Conservation (phyloP, 2,329 filamentous ascomycete species). For the Cryphonectria parasitica region DNA sequence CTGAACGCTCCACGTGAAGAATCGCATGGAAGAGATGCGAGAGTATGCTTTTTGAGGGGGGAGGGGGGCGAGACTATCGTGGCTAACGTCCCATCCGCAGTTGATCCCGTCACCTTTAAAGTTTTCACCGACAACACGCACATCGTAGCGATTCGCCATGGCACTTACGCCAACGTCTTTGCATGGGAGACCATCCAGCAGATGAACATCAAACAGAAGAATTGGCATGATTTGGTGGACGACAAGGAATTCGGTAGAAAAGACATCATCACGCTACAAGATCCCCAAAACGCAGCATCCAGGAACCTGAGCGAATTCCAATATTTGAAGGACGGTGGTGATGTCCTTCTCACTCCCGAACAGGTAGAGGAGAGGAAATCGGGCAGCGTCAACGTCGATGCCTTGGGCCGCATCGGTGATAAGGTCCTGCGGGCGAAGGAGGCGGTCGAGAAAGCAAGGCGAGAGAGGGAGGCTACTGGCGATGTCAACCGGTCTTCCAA, state of each 20-base stretch:
- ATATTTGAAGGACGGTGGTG: conserved; percentile 80
- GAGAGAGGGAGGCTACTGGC: conserved; percentile 66
- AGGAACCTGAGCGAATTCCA: conserved; percentile 88
- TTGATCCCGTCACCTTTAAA: conserved; percentile 97
- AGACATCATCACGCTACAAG: conserved; percentile 95
- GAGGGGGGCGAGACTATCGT: too few relatives aligned
- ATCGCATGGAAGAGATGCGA: neutral
- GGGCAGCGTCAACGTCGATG: conserved; percentile 75
- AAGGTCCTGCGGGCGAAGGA: conserved; percentile 93
- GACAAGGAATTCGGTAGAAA: conserved; percentile 85
- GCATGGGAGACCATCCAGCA: conserved; percentile 93
- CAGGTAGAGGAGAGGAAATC: conserved; percentile 69
- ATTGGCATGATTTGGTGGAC: conserved; percentile 89
- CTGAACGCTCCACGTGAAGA: neutral
- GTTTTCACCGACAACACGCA: conserved; percentile 98
- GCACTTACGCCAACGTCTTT: conserved; percentile 90
- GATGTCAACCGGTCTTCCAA: conserved; percentile 59
- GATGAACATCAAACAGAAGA: conserved; percentile 95
- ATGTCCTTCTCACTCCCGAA: conserved; percentile 68
- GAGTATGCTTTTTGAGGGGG: too few relatives aligned
- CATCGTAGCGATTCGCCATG: conserved; percentile 82
- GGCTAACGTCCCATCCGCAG: conserved; percentile 5
- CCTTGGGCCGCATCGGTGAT: conserved; percentile 74
- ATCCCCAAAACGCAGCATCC: conserved; percentile 85
- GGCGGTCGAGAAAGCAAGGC: conserved; percentile 87